Evolutionary conservation across 495 filamentous ascomycete genomes (phyloP).

Genomic region (Xanthoparmelia taractica): DNA sequence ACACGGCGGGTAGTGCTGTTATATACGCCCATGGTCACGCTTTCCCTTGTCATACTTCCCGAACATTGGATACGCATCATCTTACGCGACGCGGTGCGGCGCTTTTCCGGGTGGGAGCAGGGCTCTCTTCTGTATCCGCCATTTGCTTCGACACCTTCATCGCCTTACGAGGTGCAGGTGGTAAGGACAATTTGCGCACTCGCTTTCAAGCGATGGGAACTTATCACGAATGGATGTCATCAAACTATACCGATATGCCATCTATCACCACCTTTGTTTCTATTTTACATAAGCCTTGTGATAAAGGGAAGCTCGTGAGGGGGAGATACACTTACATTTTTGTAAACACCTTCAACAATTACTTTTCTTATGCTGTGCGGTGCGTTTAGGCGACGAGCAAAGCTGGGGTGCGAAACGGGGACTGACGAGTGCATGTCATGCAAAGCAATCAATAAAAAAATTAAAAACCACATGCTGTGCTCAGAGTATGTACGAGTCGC

Average conservation of each 20-base stretch:
- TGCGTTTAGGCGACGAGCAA: neutral
- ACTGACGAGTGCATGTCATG: neutral
- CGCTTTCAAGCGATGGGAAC: neutral
- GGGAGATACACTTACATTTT: conserved; percentile 4
- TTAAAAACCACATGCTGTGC: too few species aligned
- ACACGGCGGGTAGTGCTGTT: conserved; percentile 5
- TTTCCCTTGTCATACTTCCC: neutral
- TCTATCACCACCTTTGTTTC: conserved; percentile 13
- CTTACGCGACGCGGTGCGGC: conserved; percentile 9
- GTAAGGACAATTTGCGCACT: conserved; percentile 5
- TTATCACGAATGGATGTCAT: conserved; percentile 17
- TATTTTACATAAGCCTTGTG: conserved; percentile 17
- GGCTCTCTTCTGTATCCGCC: conserved; percentile 8
- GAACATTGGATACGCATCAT: neutral
- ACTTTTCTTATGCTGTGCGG: neutral
- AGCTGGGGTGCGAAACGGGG: neutral
- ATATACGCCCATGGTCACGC: neutral
- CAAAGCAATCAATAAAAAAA: conserved; percentile 1
- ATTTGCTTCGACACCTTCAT: neutral
- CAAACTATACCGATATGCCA: conserved; percentile 2
- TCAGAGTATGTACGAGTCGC: too few species aligned
- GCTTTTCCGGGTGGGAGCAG: conserved; percentile 15
- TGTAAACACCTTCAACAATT: conserved; percentile 14
- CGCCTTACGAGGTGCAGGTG: conserved; percentile 10
- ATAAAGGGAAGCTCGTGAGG: neutral